phyloP scores from a whole-genome alignment of 768 basidiomycete genomes.

The Pleurotus platypus region DNA sequence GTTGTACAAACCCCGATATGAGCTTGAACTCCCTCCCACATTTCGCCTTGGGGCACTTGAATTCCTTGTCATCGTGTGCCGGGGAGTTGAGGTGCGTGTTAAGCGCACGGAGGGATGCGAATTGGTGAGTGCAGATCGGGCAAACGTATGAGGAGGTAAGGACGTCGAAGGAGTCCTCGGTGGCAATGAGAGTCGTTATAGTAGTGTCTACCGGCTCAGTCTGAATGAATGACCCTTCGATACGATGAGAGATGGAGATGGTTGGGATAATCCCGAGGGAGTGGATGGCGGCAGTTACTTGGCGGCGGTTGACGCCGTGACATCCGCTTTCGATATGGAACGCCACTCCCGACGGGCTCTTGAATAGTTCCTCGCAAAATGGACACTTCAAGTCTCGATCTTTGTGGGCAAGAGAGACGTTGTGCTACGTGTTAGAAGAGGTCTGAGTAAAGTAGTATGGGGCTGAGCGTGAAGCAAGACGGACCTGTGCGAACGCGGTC shows the following conservation, averaged over 20 bases:
- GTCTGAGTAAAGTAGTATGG: background rate
- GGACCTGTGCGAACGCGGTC: slow-evolving; percentile 17
- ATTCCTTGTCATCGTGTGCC: slow-evolving; percentile 34
- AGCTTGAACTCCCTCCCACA: slow-evolving; percentile 31
- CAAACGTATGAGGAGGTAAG: slow-evolving; percentile 34
- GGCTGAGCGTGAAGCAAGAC: background rate
- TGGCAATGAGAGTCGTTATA: slow-evolving; percentile 24
- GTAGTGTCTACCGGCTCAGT: slow-evolving; percentile 1
- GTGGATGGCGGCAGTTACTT: slow-evolving; percentile 32
- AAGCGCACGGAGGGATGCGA: slow-evolving; percentile 24
- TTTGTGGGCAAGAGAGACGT: slow-evolving; percentile 22
- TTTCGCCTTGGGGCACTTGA: slow-evolving; percentile 33
- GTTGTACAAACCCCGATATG: slow-evolving; percentile 39
- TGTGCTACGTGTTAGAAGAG: slow-evolving; percentile 17
- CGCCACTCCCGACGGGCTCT: slow-evolving; percentile 30
- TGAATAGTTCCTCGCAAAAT: slow-evolving; percentile 28
- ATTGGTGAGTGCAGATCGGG: slow-evolving; percentile 33
- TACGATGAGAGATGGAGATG: slow-evolving; percentile 30
- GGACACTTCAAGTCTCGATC: slow-evolving; percentile 24
- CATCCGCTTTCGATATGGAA: slow-evolving; percentile 39
- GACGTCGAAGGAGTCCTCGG: slow-evolving; percentile 30
- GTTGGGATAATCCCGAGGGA: slow-evolving; percentile 26
- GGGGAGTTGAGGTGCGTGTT: slow-evolving; percentile 34
- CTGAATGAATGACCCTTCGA: slow-evolving; percentile 13
- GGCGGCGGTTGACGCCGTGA: slow-evolving; percentile 28